Conservation (phyloP, 257 asterid genomes). For the Nicotiana paniculata region DNA sequence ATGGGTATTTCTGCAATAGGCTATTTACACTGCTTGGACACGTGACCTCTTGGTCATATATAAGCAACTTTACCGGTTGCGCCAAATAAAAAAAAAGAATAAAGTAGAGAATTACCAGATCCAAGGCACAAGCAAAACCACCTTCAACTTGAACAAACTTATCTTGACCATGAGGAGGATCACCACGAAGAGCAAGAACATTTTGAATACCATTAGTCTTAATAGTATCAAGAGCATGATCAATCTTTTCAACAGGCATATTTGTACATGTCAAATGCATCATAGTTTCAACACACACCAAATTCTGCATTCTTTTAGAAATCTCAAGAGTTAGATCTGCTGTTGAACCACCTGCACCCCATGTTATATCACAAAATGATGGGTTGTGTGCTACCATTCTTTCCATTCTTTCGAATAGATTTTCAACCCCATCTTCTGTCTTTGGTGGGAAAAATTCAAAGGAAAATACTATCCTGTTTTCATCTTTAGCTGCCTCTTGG, state of each 20-base stretch:
- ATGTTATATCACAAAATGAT: constrained; percentile 84
- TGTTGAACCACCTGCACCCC: constrained; percentile 99
- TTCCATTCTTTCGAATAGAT: constrained; percentile 91
- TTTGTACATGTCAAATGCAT: constrained; percentile 98
- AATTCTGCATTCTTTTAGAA: constrained; percentile 92
- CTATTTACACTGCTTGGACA: too few species aligned
- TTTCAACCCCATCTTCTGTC: constrained; percentile 96
- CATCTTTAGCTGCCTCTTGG: constrained; percentile 33
- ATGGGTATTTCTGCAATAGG: too few species aligned
- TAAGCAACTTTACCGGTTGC: too few species aligned
- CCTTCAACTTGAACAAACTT: constrained; percentile 97
- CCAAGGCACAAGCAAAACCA: constrained; percentile 95
- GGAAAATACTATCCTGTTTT: constrained; percentile 61
- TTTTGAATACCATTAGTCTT: constrained; percentile 85
- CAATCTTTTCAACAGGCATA: constrained; percentile 96
- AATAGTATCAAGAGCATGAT: constrained; percentile 73
- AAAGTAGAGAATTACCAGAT: constrained; percentile 45
- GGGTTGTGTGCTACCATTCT: constrained; percentile 93
- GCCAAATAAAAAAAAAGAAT: background rate
- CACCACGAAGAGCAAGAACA: constrained; percentile 95
- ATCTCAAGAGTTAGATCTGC: constrained; percentile 98
- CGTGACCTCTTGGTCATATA: too few species aligned
- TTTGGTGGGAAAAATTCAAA: constrained; percentile 98
- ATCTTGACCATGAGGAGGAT: constrained; percentile 99
- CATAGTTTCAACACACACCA: constrained; percentile 98